A percentile compares a stretch with the other conserved stretches of the same genome.
phyloP scores from a whole-genome alignment of 306 rosid species.

The Cucurbita pepo region DNA sequence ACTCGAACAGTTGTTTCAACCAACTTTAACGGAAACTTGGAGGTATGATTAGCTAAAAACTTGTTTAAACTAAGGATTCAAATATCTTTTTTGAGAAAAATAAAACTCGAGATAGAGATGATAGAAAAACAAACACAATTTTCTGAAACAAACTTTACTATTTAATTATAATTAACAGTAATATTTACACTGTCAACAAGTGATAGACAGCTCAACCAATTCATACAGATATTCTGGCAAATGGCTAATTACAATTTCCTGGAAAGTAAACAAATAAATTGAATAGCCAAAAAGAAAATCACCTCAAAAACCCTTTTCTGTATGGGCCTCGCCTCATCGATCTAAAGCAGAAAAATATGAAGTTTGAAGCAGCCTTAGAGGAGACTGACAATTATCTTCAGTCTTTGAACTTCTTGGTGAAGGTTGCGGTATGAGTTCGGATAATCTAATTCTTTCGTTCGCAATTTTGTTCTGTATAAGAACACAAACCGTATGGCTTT shows the following conservation, averaged over 20 bases:
- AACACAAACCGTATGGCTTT: not conserved
- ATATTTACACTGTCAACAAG: conserved; percentile 5
- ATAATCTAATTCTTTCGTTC: conserved; percentile 45
- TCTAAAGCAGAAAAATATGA: conserved; percentile 65
- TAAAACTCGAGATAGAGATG: no score
- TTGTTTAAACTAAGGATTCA: no score
- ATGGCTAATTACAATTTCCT: not conserved
- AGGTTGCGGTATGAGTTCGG: conserved; percentile 51
- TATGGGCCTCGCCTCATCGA: conserved; percentile 26
- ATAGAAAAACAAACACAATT: no score
- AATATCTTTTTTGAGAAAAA: no score
- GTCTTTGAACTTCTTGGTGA: conserved; percentile 39
- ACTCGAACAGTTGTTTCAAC: no score
- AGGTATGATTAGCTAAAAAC: no score
- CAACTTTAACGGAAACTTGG: no score
- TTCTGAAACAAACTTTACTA: not conserved
- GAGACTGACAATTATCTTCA: conserved; percentile 38
- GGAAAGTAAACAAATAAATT: not conserved
- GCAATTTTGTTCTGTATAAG: conserved; percentile 43
- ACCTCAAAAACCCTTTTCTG: not conserved
- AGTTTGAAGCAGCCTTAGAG: conserved; percentile 38
- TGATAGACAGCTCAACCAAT: conserved; percentile 1
- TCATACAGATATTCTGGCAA: not conserved
- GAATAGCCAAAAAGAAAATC: not conserved
- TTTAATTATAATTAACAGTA: not conserved